Evolutionary conservation across 176 grass and related monocot genomes (phyloP).

Genomic region (Panicum miliaceum): DNA sequence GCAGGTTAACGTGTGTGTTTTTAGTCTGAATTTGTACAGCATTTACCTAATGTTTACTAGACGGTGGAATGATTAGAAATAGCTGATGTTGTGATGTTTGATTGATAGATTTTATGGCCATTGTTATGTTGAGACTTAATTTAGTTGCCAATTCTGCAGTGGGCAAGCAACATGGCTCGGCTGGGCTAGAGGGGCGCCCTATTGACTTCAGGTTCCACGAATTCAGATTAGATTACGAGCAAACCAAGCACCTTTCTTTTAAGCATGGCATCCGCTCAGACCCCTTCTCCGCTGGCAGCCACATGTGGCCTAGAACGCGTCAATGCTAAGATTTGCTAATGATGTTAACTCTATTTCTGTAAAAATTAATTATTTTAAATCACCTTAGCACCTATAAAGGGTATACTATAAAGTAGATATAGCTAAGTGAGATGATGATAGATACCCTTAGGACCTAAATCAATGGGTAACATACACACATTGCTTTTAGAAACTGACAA

Average conservation of each 20-base stretch:
- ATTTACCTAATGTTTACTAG: neutral
- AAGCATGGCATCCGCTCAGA: neutral
- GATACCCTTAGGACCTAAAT: too few species aligned
- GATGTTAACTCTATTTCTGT: too few species aligned
- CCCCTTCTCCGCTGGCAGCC: slow-evolving; percentile 33
- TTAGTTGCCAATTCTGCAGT: neutral
- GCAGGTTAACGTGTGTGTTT: neutral
- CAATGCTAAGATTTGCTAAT: too few species aligned
- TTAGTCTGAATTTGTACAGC: neutral
- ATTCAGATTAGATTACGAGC: slow-evolving; percentile 39
- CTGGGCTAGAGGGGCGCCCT: neutral
- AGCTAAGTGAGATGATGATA: too few species aligned
- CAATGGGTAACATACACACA: neutral
- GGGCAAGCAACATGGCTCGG: neutral
- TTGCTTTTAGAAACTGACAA: slow-evolving; percentile 2
- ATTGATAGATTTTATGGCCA: neutral
- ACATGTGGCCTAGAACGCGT: slow-evolving; percentile 17
- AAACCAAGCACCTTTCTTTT: neutral
- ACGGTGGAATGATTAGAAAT: neutral
- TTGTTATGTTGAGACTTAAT: neutral
- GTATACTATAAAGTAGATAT: too few species aligned
- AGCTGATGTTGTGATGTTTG: neutral
- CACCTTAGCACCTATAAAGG: too few species aligned
- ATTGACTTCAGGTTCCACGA: neutral
- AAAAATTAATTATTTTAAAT: too few species aligned